Conservation (phyloP, 805 yeast species). For the Ogataea wickerhamii region DNA sequence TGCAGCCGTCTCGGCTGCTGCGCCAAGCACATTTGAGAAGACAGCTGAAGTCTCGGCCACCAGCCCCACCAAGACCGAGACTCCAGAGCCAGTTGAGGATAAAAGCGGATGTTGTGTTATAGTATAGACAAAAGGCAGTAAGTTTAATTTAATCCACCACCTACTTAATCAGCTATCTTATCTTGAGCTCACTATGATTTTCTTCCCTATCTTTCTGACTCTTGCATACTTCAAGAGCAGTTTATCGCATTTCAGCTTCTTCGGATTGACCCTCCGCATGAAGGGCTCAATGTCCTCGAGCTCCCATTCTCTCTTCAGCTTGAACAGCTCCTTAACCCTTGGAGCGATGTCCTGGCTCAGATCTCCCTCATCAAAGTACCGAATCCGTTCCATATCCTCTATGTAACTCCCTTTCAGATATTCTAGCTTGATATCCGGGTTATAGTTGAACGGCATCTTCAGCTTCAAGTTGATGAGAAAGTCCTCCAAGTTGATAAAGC, state of each 20-base stretch:
- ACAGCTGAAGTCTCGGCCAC: conserved; percentile 4
- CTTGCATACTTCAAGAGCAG: conserved; percentile 63
- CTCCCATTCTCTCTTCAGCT: conserved; percentile 55
- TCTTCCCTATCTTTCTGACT: conserved; percentile 45
- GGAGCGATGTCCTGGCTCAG: conserved; percentile 47
- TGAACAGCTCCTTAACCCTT: conserved; percentile 52
- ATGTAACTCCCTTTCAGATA: conserved; percentile 27
- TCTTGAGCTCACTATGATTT: conserved; percentile 19
- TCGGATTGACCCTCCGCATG: conserved; percentile 53
- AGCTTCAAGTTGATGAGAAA: conserved; percentile 63
- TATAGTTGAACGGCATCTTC: conserved; percentile 54
- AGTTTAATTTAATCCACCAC: too few species aligned
- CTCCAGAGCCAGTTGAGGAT: conserved; percentile 16
- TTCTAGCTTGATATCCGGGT: conserved; percentile 52
- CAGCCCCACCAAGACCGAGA: conserved; percentile 8
- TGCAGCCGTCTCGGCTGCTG: conserved; percentile 10
- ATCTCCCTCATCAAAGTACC: conserved; percentile 46
- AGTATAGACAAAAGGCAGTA: conserved; percentile 24
- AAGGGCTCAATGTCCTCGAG: conserved; percentile 62
- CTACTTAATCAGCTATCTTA: not conserved
- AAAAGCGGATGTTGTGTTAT: conserved; percentile 32
- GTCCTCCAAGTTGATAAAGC: conserved; percentile 37
- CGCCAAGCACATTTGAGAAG: conserved; percentile 8
- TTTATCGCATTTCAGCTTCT: conserved; percentile 51
- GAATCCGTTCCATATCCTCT: conserved; percentile 38